Conservation (phyloP, 108 stramenopile species). For the Nitzschia sp. region DNA sequence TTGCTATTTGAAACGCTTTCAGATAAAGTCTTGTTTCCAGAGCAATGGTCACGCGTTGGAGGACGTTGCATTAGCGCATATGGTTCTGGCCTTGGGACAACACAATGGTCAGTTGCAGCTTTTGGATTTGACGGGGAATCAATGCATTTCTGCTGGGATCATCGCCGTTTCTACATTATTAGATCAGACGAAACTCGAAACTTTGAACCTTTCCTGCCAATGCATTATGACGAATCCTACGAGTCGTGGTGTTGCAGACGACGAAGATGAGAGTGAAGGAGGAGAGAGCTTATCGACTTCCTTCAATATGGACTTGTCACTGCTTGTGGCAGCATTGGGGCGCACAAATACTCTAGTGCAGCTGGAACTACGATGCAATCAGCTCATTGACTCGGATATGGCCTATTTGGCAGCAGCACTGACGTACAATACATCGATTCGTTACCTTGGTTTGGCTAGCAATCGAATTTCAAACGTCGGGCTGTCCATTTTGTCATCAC, state of each 20-base stretch:
- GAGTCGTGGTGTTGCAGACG: not conserved
- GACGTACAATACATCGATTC: constrained; percentile 27
- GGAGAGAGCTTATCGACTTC: not conserved
- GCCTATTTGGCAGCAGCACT: constrained; percentile 26
- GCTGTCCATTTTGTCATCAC: constrained; percentile 22
- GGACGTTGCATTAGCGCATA: not conserved
- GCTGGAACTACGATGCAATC: constrained; percentile 14
- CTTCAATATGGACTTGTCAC: constrained; percentile 11
- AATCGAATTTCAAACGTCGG: constrained; percentile 19
- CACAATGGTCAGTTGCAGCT: constrained; percentile 2
- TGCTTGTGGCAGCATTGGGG: constrained; percentile 26
- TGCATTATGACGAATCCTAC: constrained; percentile 3
- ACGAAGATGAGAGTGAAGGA: not conserved
- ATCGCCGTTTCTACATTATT: constrained; percentile 11
- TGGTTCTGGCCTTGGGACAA: constrained; percentile 3
- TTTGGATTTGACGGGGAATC: constrained; percentile 14
- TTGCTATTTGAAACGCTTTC: constrained; percentile 6
- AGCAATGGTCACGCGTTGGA: constrained; percentile 24
- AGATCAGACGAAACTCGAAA: not conserved
- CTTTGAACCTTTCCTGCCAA: constrained; percentile 19
- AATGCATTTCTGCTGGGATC: constrained; percentile 11
- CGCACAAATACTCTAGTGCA: constrained; percentile 9
- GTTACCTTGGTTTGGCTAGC: constrained; percentile 7
- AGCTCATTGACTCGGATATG: constrained; percentile 25
- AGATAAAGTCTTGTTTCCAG: constrained; percentile 11